phyloP scores from a whole-genome alignment of 257 asterid genomes.

The Forsythia suspensa region DNA sequence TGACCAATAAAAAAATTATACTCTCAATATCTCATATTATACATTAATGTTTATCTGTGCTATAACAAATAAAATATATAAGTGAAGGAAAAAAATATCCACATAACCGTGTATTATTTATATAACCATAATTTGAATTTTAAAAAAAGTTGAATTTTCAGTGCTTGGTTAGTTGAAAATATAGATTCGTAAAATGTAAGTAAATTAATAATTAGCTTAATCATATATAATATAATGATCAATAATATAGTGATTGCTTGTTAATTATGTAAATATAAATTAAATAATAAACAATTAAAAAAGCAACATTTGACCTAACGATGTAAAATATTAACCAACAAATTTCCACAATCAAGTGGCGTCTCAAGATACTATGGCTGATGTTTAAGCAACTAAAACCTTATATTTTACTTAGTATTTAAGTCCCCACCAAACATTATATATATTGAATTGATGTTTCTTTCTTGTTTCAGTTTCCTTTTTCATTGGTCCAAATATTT shows the following conservation, averaged over 20 bases:
- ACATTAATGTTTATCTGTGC: neutral
- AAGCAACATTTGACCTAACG: constrained; percentile 81
- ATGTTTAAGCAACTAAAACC: constrained; percentile 47
- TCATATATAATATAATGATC: constrained; percentile 19
- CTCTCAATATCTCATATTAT: neutral
- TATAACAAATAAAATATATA: neutral
- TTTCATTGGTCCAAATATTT: constrained; percentile 62
- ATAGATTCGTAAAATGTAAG: constrained; percentile 26
- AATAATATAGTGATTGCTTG: constrained; percentile 39
- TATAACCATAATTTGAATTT: neutral
- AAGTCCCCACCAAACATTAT: constrained; percentile 65
- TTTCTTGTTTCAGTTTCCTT: constrained; percentile 34
- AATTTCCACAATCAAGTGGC: constrained; percentile 44
- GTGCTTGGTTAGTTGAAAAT: constrained; percentile 10
- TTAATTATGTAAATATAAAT: constrained; percentile 26
- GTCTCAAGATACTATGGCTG: constrained; percentile 46
- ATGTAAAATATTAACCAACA: constrained; percentile 71
- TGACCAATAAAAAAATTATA: neutral
- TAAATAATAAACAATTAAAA: constrained; percentile 35
- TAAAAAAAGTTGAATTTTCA: constrained; percentile 18
- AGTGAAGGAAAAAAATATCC: neutral
- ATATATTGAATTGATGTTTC: constrained; percentile 18
- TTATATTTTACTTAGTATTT: constrained; percentile 52
- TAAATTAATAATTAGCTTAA: constrained; percentile 13
- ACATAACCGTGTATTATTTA: neutral